Base-by-base conservation (phyloP, 140 eudicot species). In the Ambrosia hybrid region DNA sequence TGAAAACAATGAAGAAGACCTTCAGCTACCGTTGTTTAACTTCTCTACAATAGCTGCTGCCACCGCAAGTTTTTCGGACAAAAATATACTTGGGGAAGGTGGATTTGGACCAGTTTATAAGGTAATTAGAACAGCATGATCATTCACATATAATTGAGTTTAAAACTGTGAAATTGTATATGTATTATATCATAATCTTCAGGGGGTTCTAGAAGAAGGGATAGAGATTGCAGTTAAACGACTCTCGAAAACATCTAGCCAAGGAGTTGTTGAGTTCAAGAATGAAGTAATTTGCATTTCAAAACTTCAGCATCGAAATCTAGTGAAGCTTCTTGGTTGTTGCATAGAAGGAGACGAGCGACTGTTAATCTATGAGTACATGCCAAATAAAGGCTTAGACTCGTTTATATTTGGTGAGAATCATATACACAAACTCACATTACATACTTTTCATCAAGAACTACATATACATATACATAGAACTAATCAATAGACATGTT, bases 281-380 rank as follows among this genome's bases (percentile, higher is more conserved):
- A 78, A 71, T 15, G 82, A 78, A 72, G 78, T 71, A 60, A 60
- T 60, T 26, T 69, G 79, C 57, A 34, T 76, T 61, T 70, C 81
- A 4, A 76, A 57, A 51, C 81, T 76, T 76, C 81, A 76, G 12
- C 81, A 78, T n/a, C 74, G 83, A 43, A 78, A 71, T 78, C 73
- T 70, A 26, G 72, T 78, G 64, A 76, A 62, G 67, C 76, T 76
- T 12, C 75, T 68, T 13, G 81, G 76, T 4, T 76, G 81, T 76
- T 60, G 81, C 75, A 68, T 76, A 49, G 45, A 76, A 16, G 76
- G 76, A 51, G 62, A 76, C 1, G 81, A 76, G 38, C 51, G 65
- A 16, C 43, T 76, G 9, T 52, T 76, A 37, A 51, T 76, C 81
- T 76, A 76, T 8, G 76, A 76, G 34, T 76, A 68, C 71, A 59